phyloP scores from a whole-genome alignment of 139 green algal genomes.

The Klebsormidium nitens region DNA sequence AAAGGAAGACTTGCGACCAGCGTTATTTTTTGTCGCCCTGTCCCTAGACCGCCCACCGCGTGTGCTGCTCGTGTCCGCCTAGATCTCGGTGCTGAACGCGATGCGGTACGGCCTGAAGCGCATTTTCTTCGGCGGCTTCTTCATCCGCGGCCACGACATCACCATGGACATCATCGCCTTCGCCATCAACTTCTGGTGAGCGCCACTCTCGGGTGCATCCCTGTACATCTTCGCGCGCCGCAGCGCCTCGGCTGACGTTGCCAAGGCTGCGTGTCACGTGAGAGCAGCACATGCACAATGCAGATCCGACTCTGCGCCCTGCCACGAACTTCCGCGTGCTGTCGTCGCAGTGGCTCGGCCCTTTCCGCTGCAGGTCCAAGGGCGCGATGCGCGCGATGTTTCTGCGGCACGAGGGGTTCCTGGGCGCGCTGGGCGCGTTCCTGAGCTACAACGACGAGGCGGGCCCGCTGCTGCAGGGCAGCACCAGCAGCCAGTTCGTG shows the following conservation, averaged over 20 bases:
- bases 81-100: constrained; percentile 51
- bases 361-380: constrained; percentile 45
- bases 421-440: constrained; percentile 93
- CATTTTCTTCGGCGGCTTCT: constrained; percentile 89
- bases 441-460: constrained; percentile 63
- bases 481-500: constrained; percentile 57
- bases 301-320: too few species aligned
- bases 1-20: neutral
- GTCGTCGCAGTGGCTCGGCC: neutral
- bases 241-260: too few species aligned
- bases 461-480: neutral
- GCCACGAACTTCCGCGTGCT: too few species aligned
- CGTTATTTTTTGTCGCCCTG: too few species aligned
- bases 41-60: neutral
- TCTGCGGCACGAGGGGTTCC: constrained; percentile 91
- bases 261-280: too few species aligned
- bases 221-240: too few species aligned
- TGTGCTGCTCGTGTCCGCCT: neutral
- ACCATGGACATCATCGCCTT: constrained; percentile 99
- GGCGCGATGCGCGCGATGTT: constrained; percentile 94
- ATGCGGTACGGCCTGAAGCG: constrained; percentile 81
- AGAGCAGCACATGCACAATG: too few species aligned
- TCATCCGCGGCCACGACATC: constrained; percentile 97
- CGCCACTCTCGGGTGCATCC: too few species aligned
- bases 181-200: constrained; percentile 92